Base-by-base conservation (phyloP, 306 rosid species). In the Psophocarpus tetragonolobus region DNA sequence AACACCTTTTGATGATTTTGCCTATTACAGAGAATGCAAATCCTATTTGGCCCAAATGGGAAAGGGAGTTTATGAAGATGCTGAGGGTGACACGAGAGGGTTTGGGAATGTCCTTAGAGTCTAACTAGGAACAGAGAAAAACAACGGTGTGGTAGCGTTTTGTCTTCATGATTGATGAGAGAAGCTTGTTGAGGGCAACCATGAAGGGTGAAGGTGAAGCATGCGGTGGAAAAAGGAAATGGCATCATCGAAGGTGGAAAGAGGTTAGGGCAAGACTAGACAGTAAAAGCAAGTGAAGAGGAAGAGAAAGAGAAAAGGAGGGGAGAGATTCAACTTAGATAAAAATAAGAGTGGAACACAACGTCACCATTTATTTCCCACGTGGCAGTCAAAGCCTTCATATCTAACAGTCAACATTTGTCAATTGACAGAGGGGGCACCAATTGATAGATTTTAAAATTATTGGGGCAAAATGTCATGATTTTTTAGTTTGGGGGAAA, bases 1-100 rank as follows among this genome's bases (percentile, higher is more conserved):
- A 68, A 75, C 84, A 81, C 67, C 76, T 81, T 63, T 81, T 81
- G 30, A 81, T 14, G 39, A 81, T 47, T 18, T 68, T 75, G 2
- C 72, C 81, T n/a, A 75, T 3, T 8, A 81, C 57, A 1, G 84
- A 81, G 50, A 75, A 81, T 14, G 77, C 81, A 15, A 68, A 53
- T 10, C 85, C 85, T 50, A 60, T 48, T 26, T 75, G 77, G 71
- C 85, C 85, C 73, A 81, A 48, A 18, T 81, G 85, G 33, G 73
- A 48, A 26, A 75, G 71, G 71, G 72, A 53, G 44, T 81, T 81
- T 2, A 75, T 70, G 14, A 68, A 2, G 51, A 81, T 81, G 71
- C 67, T 68, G 39, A 81, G 23, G 2, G 85, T 81, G 32, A 81
- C 3, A 24, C 68, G 67, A 1, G 85, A 81, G 33, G 81, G 81